These are phyloP conservation scores for Eremothecium cymbalariae DNA, from an alignment of 1,139 yeast genomes.

Conservation along the genomic window DNA sequence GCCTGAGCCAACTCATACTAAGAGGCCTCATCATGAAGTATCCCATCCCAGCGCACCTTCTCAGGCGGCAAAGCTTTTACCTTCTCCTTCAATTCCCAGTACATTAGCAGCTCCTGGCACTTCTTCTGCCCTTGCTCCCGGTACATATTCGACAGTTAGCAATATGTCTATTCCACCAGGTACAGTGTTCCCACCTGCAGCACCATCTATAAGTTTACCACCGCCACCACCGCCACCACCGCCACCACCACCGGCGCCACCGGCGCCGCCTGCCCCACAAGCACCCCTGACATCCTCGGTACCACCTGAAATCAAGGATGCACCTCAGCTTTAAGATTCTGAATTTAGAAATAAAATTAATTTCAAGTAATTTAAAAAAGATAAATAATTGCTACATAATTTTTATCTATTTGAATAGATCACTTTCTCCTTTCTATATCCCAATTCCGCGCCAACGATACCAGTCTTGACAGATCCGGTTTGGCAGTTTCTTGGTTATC, in stretches of 20 bases:
- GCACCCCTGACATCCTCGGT: not conserved
- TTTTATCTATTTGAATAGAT: too few species aligned
- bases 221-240: constrained; percentile 5
- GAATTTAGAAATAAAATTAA: not conserved
- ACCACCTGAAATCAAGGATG: not conserved
- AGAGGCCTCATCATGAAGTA: not conserved
- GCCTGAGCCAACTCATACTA: not conserved
- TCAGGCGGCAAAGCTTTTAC: not conserved
- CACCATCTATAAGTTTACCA: not conserved
- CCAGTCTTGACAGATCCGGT: constrained; percentile 42
- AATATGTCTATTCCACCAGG: not conserved
- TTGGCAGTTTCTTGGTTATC: constrained; percentile 36
- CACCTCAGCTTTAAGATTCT: not conserved
- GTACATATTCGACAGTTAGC: not conserved
- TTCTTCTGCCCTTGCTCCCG: not conserved
- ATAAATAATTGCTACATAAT: too few species aligned
- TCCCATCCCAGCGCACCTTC: not conserved
- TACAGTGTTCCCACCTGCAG: not conserved
- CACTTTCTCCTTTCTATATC: constrained; percentile 11
- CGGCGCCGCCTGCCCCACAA: not conserved
- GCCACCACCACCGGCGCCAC: constrained; percentile 2
- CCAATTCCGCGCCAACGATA: constrained; percentile 63
- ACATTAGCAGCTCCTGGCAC: not conserved
- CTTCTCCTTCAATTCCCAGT: constrained; percentile 1
- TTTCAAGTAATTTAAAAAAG: too few species aligned